Evolutionary conservation across 176 grass and related monocot genomes (phyloP).

Genomic region (Carex scoparia): DNA sequence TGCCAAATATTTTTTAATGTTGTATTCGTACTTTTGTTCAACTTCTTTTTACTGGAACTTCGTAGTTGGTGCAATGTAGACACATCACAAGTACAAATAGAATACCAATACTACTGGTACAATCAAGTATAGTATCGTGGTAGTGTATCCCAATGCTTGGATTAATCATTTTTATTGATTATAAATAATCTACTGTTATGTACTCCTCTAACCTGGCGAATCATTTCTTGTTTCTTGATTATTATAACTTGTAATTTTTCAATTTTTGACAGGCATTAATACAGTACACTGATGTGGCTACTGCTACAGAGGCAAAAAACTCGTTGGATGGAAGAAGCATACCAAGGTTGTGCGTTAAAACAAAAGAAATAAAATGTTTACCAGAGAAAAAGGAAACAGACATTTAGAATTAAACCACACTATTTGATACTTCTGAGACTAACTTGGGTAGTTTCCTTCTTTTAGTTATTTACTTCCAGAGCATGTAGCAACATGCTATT

Average conservation of each 20-base stretch:
- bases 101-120: not conserved
- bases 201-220: not conserved
- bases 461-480: conserved; percentile 86
- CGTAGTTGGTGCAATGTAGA: not conserved
- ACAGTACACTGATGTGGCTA: conserved; percentile 84
- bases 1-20: not conserved
- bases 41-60: not conserved
- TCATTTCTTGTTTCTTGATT: not conserved
- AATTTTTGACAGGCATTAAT: conserved; percentile 71
- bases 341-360: conserved; percentile 46
- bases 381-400: not conserved
- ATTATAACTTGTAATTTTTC: not conserved
- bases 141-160: not conserved
- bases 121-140: not conserved
- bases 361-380: not conserved
- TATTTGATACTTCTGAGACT: conserved; percentile 3
- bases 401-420: not conserved
- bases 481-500: conserved; percentile 58
- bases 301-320: conserved; percentile 80
- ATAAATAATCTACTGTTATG: not conserved
- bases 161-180: not conserved
- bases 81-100: not conserved
- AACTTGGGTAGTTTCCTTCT: conserved; percentile 17
- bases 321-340: conserved; percentile 98
- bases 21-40: not conserved